Evolutionary conservation across 441 rosid genomes (phyloP).

Genomic region (Arabidopsis hybrid): DNA sequence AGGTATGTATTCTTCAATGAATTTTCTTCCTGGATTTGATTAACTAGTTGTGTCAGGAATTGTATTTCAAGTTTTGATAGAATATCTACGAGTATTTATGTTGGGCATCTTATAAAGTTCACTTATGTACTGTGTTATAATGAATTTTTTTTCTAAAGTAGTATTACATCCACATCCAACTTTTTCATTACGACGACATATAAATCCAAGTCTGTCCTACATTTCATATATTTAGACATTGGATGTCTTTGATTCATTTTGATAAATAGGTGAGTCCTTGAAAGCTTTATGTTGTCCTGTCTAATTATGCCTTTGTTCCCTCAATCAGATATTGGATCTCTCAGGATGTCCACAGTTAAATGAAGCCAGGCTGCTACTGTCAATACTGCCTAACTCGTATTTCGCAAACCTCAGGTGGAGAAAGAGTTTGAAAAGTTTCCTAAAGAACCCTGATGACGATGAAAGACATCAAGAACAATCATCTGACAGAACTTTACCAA

Average conservation of each 20-base stretch:
- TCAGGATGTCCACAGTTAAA: conserved; percentile 76
- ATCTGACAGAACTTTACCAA: conserved; percentile 45
- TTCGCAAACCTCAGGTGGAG: conserved; percentile 39
- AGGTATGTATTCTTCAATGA: conserved; percentile 50
- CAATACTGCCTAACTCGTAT: conserved; percentile 57
- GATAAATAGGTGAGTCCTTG: conserved; percentile 11
- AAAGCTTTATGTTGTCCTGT: conserved; percentile 14
- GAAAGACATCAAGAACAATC: conserved; percentile 45
- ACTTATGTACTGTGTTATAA: conserved; percentile 5
- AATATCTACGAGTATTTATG: not conserved
- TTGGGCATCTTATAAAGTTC: not conserved
- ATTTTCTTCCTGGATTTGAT: conserved; percentile 1
- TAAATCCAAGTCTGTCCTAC: conserved; percentile 13
- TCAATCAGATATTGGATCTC: conserved; percentile 68
- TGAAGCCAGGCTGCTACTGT: conserved; percentile 54
- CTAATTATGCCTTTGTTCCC: conserved; percentile 35
- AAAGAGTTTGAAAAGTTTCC: conserved; percentile 46
- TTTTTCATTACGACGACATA: not conserved
- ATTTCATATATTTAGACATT: conserved; percentile 1
- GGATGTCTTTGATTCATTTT: conserved; percentile 12
- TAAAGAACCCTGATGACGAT: conserved; percentile 44
- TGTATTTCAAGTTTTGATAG: conserved; percentile 4
- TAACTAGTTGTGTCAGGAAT: conserved; percentile 8
- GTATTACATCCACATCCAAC: not conserved
- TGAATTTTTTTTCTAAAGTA: not conserved